Conservation (phyloP, 352 stramenopile genomes). For the Globisporangium solare region DNA sequence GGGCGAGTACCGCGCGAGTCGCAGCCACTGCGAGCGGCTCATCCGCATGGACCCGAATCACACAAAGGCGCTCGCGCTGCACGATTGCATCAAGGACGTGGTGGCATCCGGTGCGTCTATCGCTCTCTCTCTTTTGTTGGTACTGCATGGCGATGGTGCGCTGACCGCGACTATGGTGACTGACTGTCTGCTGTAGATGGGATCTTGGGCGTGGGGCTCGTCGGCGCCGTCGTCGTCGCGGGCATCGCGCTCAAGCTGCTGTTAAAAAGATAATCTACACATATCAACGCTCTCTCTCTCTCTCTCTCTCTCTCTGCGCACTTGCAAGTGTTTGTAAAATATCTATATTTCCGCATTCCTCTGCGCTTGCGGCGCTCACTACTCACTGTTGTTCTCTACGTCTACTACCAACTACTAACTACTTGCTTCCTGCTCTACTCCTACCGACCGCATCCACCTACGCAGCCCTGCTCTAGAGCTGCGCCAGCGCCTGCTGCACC, state of each 20-base stretch:
- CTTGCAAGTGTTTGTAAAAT: not conserved
- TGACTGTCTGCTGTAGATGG: constrained; percentile 29
- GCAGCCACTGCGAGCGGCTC: constrained; percentile 65
- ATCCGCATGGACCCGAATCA: constrained; percentile 72
- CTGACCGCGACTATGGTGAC: no score
- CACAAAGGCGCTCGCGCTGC: constrained; percentile 63
- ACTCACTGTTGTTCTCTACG: not conserved
- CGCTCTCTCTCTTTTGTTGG: no score
- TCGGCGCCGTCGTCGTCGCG: constrained; percentile 66
- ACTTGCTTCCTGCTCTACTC: constrained; percentile 3
- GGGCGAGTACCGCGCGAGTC: constrained; percentile 65
- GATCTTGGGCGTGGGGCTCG: constrained; percentile 61
- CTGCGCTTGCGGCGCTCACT: not conserved
- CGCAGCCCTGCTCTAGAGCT: not conserved
- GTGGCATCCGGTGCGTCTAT: constrained; percentile 43
- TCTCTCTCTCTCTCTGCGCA: no score
- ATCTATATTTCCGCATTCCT: constrained; percentile 7
- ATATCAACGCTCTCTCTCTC: not conserved
- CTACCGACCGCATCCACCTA: not conserved
- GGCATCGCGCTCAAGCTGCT: constrained; percentile 71
- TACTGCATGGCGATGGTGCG: no score
- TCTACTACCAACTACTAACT: constrained; percentile 1
- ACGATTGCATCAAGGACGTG: constrained; percentile 74
- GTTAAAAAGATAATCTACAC: constrained; percentile 51
- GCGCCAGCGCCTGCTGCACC: constrained; percentile 65